phyloP scores from a whole-genome alignment of 2,329 filamentous ascomycete genomes.

The Ceratocystis diversiconidia region DNA sequence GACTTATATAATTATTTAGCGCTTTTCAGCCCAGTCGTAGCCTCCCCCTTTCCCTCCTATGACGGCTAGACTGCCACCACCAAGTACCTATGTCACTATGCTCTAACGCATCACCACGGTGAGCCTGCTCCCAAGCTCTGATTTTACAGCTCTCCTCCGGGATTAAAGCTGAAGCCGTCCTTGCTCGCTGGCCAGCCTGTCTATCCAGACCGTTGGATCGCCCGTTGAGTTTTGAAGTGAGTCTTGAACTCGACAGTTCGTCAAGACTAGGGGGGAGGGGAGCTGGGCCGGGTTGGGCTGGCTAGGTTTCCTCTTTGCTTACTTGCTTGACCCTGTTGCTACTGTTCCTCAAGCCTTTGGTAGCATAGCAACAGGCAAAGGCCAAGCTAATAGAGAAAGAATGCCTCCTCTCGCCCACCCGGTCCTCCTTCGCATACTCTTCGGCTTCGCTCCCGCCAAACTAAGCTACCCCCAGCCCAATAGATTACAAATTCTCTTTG shows the following conservation, averaged over 20 bases:
- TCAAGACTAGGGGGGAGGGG: too few relatives aligned
- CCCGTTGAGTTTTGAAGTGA: not conserved
- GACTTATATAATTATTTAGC: too few relatives aligned
- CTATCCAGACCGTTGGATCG: slow-evolving; percentile 1
- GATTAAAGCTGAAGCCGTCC: not conserved
- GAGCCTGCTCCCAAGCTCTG: too few relatives aligned
- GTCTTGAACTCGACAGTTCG: too few relatives aligned
- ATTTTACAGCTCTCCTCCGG: too few relatives aligned
- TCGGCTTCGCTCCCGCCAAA: not conserved
- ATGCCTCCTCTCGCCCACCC: not conserved
- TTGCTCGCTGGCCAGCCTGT: not conserved
- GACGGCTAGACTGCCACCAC: not conserved
- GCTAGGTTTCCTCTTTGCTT: too few relatives aligned
- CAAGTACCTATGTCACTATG: too few relatives aligned
- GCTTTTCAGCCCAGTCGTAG: not conserved
- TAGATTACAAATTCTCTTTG: not conserved
- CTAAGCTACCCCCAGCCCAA: not conserved
- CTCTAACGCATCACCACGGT: too few relatives aligned
- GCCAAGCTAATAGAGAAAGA: too few relatives aligned
- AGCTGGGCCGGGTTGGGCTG: too few relatives aligned
- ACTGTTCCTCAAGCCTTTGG: not conserved
- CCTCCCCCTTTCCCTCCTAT: not conserved
- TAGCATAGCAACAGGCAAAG: too few relatives aligned
- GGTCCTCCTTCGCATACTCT: not conserved
- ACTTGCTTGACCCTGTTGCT: not conserved